Conservation (phyloP, 1,139 yeast genomes). For the Debaryomyces psychrophilus region DNA sequence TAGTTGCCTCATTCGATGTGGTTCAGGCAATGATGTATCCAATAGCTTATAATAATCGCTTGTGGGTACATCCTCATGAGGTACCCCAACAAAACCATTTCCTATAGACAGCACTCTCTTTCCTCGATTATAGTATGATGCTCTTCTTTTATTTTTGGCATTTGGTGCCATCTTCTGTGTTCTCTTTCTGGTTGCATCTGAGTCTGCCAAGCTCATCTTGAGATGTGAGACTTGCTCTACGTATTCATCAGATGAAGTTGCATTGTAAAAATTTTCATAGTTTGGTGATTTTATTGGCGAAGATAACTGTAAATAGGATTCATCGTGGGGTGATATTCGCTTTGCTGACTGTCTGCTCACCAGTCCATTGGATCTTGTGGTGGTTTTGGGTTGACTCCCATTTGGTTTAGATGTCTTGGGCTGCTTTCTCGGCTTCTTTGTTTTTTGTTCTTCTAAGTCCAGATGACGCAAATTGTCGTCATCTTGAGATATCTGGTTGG, state of each 20-base stretch:
- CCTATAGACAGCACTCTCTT: conserved; percentile 76
- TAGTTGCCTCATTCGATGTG: conserved; percentile 71
- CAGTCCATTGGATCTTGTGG: neutral
- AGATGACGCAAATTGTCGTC: conserved; percentile 20
- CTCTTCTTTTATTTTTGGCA: conserved; percentile 37
- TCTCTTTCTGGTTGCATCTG: conserved; percentile 27
- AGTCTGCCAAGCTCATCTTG: conserved; percentile 15
- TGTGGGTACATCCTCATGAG: conserved; percentile 64
- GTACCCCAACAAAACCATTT: conserved; percentile 69
- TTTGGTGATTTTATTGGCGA: conserved; percentile 29
- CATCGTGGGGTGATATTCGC: conserved; percentile 11
- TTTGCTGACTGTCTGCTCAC: conserved; percentile 1
- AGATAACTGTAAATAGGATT: conserved; percentile 24
- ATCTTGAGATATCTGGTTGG: conserved; percentile 22
- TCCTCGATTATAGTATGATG: conserved; percentile 62
- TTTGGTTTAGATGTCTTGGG: neutral
- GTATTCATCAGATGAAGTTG: conserved; percentile 26
- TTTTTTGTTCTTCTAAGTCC: conserved; percentile 14
- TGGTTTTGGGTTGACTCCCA: neutral
- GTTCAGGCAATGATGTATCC: conserved; percentile 66
- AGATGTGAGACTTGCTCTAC: conserved; percentile 38
- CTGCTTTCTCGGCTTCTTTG: conserved; percentile 5
- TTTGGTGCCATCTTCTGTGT: conserved; percentile 16
- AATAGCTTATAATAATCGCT: conserved; percentile 64
- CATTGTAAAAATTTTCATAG: conserved; percentile 12